Evolutionary conservation across 176 grass and related monocot genomes (phyloP).

Genomic region (Metroxylon sagu): DNA sequence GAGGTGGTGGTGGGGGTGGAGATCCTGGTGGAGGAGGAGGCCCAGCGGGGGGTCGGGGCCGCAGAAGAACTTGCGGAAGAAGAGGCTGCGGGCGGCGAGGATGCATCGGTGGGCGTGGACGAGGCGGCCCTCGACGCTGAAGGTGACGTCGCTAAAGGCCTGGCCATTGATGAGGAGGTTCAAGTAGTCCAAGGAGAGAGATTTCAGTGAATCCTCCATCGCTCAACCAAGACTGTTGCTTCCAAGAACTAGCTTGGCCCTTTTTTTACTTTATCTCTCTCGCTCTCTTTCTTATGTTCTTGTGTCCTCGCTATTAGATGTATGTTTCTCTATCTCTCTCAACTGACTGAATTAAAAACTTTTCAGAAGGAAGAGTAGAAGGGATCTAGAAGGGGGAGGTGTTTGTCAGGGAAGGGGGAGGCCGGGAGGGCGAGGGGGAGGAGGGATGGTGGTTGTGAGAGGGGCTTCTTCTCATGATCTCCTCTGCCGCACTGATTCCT

Average conservation of each 20-base stretch:
- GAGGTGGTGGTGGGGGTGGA: conserved; percentile 28
- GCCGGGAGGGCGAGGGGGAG: too few relatives aligned
- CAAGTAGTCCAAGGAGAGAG: conserved; percentile 92
- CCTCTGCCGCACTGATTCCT: background rate
- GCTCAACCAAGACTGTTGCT: background rate
- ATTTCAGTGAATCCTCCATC: conserved; percentile 95
- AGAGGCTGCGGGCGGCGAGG: conserved; percentile 90
- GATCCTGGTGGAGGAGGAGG: conserved; percentile 3
- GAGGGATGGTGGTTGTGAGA: too few relatives aligned
- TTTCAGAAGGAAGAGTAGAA: too few relatives aligned
- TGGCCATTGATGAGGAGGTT: conserved; percentile 97
- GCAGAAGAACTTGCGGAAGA: conserved; percentile 98
- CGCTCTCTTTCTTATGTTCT: too few relatives aligned
- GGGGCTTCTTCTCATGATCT: too few relatives aligned
- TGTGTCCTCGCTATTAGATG: too few relatives aligned
- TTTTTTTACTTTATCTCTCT: too few relatives aligned
- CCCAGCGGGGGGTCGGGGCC: conserved; percentile 35
- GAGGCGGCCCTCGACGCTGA: conserved; percentile 85
- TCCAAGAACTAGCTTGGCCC: too few relatives aligned
- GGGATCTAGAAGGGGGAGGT: too few relatives aligned
- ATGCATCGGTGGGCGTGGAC: conserved; percentile 99
- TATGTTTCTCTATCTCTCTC: too few relatives aligned
- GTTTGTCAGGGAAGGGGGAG: too few relatives aligned
- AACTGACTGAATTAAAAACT: too few relatives aligned
- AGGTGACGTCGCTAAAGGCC: conserved; percentile 97